Base-by-base conservation (phyloP, 129 eudicot genomes). In the Centrapalus pauciflorus region DNA sequence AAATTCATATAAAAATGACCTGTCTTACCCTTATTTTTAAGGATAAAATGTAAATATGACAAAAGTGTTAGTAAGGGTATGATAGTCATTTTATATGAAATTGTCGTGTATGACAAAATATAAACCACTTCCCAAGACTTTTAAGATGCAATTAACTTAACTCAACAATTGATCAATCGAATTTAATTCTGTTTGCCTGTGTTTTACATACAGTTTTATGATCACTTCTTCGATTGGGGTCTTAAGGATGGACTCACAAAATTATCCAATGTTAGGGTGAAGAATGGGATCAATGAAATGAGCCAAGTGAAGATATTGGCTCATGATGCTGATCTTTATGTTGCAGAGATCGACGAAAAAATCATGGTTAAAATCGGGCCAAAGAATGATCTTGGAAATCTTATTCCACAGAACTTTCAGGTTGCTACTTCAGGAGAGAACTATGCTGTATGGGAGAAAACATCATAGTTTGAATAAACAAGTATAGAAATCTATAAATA, bases 191-290 rank as follows among this genome's bases (percentile, higher is more conserved):
- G 20, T 14, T 61, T 25, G 25, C 37, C 25, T 7, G 37, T 52
- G 46, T 63, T 28, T 20, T 4, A 7, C 32, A 56, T 56, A 71
- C 76, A 89, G 96, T 90, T 90, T 27, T 84, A 90, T 23, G 89
- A 90, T 48, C 95, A 90, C 69, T 83, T 79, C 61, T 81, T 83
- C 26, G 86, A 86, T 69, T 90, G 91, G 89, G 95, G 89, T 8
- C 38, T 81, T 43, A 86, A 83, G 81, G 87, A 77, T 16, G 75
- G 67, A 35, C 81, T 90, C 23, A 55, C 74, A 4, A 82, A 70
- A n/a, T 27, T 87, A 77, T 59, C 69, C 0, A 64, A 59, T 10
- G 73, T 76, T 0, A 77, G 91, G 59, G 54, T 20, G 1, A 84
- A 81, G 78, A 77, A 84, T 19, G 84, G 80, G 52, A 84, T 86